Percentiles rank a stretch among this genome's conserved stretches.
These are phyloP conservation scores for Tetrahymena borealis DNA, from an alignment of 73 alveolate genomes.

Conservation along the genomic window DNA sequence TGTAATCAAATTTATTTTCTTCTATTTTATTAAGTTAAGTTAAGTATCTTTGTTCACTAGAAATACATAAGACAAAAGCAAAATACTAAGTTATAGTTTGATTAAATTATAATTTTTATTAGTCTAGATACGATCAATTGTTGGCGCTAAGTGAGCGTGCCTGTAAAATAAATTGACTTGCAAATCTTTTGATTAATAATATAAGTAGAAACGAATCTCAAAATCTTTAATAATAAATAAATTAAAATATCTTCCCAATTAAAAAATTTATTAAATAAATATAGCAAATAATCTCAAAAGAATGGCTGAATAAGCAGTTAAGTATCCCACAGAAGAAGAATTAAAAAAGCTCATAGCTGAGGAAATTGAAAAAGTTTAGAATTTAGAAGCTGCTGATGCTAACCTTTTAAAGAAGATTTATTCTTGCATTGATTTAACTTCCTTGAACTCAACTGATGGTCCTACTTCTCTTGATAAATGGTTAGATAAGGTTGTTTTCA, in stretches of 20 bases:
- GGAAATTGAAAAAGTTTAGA: neutral
- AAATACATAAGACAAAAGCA: no score
- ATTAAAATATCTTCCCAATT: neutral
- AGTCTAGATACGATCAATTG: neutral
- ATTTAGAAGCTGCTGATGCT: neutral
- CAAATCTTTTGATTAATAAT: neutral
- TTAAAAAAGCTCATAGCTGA: neutral
- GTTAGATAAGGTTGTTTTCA: neutral
- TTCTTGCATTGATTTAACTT: neutral
- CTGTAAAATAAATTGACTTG: neutral
- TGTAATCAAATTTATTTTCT: no score
- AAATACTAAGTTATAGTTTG: neutral
- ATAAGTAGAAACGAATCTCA: no score
- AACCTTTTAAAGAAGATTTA: neutral
- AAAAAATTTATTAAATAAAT: neutral
- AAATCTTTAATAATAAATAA: no score
- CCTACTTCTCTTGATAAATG: neutral
- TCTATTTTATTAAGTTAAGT: no score
- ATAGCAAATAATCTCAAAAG: neutral
- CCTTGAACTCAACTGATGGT: neutral
- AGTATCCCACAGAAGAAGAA: neutral
- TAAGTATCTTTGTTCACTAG: no score
- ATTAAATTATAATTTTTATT: neutral
- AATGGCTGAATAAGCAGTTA: neutral
- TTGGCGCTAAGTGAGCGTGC: neutral